phyloP scores from a whole-genome alignment of 257 asterid genomes.

The Lantana camara region DNA sequence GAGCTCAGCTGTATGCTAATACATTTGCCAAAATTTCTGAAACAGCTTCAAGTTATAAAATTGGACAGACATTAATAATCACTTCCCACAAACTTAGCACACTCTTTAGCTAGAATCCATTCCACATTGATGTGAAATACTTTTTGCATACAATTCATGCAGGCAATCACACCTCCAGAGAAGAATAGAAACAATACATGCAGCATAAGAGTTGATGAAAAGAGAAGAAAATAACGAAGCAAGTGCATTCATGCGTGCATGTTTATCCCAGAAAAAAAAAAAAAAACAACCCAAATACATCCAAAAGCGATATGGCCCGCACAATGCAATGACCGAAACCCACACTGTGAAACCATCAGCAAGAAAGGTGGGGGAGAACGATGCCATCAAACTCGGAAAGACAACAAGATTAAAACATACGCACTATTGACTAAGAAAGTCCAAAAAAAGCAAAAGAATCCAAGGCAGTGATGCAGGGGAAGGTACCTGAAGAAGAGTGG shows the following conservation, averaged over 20 bases:
- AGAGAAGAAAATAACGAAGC: background rate
- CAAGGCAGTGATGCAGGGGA: background rate
- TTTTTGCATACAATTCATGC: background rate
- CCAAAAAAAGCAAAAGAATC: background rate
- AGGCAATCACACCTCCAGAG: background rate
- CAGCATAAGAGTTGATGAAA: background rate
- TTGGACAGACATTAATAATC: background rate
- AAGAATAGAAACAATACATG: background rate
- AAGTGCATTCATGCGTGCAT: background rate
- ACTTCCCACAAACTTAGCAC: background rate
- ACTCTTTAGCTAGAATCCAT: background rate
- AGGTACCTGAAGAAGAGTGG: slow-evolving; percentile 80
- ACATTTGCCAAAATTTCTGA: too few relatives aligned
- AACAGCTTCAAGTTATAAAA: background rate
- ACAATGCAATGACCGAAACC: too few relatives aligned
- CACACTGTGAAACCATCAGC: too few relatives aligned
- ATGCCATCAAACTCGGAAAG: too few relatives aligned
- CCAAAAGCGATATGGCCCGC: background rate
- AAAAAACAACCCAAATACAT: too few relatives aligned
- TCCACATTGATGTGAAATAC: background rate
- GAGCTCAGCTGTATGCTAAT: too few relatives aligned
- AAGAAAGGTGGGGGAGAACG: background rate
- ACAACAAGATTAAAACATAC: background rate
- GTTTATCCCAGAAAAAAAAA: too few relatives aligned
- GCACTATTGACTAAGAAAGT: background rate